Evolutionary conservation across 768 basidiomycete genomes (phyloP).

Genomic region (Astraeus odoratus): DNA sequence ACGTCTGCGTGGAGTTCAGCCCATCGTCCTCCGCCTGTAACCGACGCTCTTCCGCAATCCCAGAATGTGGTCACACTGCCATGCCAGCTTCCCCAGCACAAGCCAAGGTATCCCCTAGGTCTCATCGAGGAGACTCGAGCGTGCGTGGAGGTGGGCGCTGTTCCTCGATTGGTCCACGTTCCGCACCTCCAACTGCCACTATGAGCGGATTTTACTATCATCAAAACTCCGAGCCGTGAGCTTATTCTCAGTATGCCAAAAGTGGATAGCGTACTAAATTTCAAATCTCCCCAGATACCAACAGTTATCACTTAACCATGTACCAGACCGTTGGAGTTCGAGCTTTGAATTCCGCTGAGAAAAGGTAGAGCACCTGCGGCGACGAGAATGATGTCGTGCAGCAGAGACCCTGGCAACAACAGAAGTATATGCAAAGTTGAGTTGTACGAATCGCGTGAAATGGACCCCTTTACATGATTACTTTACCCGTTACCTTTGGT

Average conservation of each 20-base stretch:
- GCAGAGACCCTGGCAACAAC: background rate
- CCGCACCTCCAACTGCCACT: slow-evolving; percentile 49
- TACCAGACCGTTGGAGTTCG: slow-evolving; percentile 65
- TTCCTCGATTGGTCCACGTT: slow-evolving; percentile 40
- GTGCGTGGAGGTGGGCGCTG: slow-evolving; percentile 38
- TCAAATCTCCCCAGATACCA: slow-evolving; percentile 57
- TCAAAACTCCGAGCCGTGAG: slow-evolving; percentile 87
- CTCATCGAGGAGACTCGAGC: slow-evolving; percentile 40
- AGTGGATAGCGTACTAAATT: slow-evolving; percentile 1
- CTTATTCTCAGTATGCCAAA: background rate
- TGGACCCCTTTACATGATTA: background rate
- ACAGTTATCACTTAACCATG: slow-evolving; percentile 75
- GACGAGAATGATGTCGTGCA: slow-evolving; percentile 1
- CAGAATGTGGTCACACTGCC: slow-evolving; percentile 23
- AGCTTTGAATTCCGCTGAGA: slow-evolving; percentile 82
- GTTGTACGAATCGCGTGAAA: background rate
- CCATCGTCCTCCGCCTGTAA: slow-evolving; percentile 42
- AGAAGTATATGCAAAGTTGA: background rate
- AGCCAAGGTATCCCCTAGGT: slow-evolving; percentile 30
- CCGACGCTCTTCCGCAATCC: slow-evolving; percentile 25
- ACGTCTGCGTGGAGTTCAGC: slow-evolving; percentile 90
- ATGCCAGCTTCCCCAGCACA: slow-evolving; percentile 25
- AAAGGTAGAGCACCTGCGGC: slow-evolving; percentile 5
- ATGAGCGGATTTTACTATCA: slow-evolving; percentile 94
- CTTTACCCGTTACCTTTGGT: slow-evolving; percentile 13